Evolutionary conservation across 371 early-diverging fungal species (phyloP), one percentile per base, ranked within the genome.

Genomic region (Dentiscutata heterogama): DNA sequence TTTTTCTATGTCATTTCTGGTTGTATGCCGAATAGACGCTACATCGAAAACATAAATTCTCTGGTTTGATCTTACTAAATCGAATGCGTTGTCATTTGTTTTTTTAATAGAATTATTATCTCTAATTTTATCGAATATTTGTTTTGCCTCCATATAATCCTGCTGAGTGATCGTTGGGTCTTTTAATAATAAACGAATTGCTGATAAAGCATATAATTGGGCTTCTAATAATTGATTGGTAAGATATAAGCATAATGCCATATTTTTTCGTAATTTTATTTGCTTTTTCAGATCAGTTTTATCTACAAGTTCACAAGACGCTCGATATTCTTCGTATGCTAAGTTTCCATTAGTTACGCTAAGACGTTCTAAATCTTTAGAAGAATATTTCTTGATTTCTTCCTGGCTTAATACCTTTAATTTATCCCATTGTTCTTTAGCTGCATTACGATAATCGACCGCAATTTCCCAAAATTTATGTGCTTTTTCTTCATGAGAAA

Each of bases 391-490:
- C 2, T 18, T 16, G 29, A 68, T 1, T 20, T 42, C 68, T 8
- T 68, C 68, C 20, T 68, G 35, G 6, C 14, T 42, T 31, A 68
- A n/a, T n/a, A 68, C 3, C 20, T 42, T 68, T 4, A 68, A 11
- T 14, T 68, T 68, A 68, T 18, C 7, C 42, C 42, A 42, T 18
- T 68, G 20, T 14, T 6, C 35, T 22, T 42, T 68, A 18, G 35
- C 14, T 68, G 68, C 68, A 22, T 68, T 68, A 68, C 35, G 35
- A n/a, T 42, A 68, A 68, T 68, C 68, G 39, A 68, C 39, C 11
- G 68, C n/a, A 20, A 35, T 68, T 39, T 39, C 20, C 46, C 68
- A 68, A n/a, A n/a, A n/a, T n/a, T n/a, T n/a, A n/a, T n/a, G n/a
- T n/a, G n/a, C n/a, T n/a, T n/a, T n/a, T n/a, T n/a, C n/a, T n/a